Conservation (phyloP, 2,329 filamentous ascomycete species). For the Aspergillus hortae region DNA sequence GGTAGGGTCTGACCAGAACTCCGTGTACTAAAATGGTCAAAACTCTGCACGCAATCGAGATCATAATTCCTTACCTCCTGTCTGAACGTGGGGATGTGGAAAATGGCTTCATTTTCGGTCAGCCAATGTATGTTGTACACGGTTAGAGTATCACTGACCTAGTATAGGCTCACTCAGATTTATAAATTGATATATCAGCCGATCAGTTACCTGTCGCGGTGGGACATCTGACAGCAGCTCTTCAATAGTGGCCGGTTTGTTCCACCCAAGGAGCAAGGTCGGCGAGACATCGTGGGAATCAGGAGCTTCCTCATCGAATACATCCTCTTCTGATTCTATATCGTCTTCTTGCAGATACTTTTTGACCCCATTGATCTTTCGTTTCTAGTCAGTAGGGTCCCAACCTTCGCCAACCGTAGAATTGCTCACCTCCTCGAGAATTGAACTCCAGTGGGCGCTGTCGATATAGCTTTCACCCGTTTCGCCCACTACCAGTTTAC, state of each 20-base stretch:
- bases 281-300: constrained; percentile 18
- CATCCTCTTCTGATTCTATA: constrained; percentile 23
- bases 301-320: constrained; percentile 15
- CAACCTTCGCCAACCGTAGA: neutral
- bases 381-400: neutral
- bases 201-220: constrained; percentile 27
- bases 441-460: constrained; percentile 34
- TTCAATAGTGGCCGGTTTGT: constrained; percentile 22
- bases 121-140: neutral
- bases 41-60: neutral
- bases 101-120: constrained; percentile 15
- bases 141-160: constrained; percentile 14
- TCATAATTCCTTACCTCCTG: constrained; percentile 21
- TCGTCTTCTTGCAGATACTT: constrained; percentile 25
- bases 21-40: constrained; percentile 20
- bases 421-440: constrained; percentile 32
- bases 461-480: constrained; percentile 34
- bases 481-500: constrained; percentile 29
- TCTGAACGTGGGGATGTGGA: constrained; percentile 31
- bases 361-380: constrained; percentile 32
- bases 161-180: constrained; percentile 30
- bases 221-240: constrained; percentile 33
- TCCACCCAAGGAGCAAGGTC: constrained; percentile 26
- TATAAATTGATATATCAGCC: constrained; percentile 32
- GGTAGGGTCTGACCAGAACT: constrained; percentile 28